Percentiles rank a stretch among this genome's conserved stretches.
phyloP scores from a whole-genome alignment of 305 asterid species.

The Fraxinus xanthoxyloides region DNA sequence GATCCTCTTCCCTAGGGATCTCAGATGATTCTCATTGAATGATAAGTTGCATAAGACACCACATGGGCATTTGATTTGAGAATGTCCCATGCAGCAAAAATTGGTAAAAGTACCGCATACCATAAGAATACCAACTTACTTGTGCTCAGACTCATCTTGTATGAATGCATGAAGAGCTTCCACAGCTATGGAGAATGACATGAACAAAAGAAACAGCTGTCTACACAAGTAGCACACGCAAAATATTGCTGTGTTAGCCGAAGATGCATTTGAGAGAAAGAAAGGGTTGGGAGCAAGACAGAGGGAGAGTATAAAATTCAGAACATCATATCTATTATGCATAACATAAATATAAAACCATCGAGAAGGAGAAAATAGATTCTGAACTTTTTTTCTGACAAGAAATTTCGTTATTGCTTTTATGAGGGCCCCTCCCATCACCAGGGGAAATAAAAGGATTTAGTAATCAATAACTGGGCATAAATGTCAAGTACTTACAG shows the following conservation, averaged over 20 bases:
- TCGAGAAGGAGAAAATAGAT: constrained; percentile 9
- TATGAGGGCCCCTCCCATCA: neutral
- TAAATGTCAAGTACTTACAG: constrained; percentile 65
- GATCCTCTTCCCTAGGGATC: neutral
- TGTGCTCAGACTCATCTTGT: constrained; percentile 99
- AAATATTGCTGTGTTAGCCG: constrained; percentile 31
- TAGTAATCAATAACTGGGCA: constrained; percentile 1
- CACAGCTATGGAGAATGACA: constrained; percentile 93
- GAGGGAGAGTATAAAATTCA: constrained; percentile 1
- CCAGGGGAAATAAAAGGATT: constrained; percentile 7
- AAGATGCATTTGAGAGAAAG: neutral
- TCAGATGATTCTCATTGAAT: constrained; percentile 4
- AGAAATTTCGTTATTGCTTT: neutral
- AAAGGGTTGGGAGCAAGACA: neutral
- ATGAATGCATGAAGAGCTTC: constrained; percentile 97
- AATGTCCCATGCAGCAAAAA: neutral
- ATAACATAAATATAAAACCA: neutral
- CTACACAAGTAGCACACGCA: constrained; percentile 65
- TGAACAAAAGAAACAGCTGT: constrained; percentile 95
- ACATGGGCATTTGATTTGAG: constrained; percentile 1
- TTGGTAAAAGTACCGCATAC: neutral
- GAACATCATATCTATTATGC: neutral
- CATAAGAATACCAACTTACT: constrained; percentile 53
- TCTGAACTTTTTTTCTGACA: neutral
- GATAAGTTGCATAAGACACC: constrained; percentile 8